Conservation (phyloP, 2,329 filamentous ascomycete species). For the Colletotrichum sublineola region DNA sequence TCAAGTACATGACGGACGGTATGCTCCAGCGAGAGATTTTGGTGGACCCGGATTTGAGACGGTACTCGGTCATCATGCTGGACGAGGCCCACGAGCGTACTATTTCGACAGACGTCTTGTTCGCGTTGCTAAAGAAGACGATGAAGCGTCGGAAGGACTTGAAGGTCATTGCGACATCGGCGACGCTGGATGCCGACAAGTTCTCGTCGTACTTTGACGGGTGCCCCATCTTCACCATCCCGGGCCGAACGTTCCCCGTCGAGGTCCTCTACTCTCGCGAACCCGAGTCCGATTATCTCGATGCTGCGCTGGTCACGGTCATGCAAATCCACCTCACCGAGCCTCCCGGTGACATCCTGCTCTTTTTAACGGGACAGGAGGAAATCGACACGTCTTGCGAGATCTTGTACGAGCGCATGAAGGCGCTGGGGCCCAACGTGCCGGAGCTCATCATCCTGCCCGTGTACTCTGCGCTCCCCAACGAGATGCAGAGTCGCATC, state of each 20-base stretch:
- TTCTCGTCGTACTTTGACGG: conserved; percentile 97
- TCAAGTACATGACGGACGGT: conserved; percentile 99
- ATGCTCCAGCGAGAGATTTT: conserved; percentile 97
- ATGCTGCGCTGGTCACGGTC: conserved; percentile 92
- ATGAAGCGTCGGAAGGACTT: conserved; percentile 87
- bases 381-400: conserved; percentile 97
- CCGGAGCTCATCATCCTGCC: conserved; percentile 94
- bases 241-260: conserved; percentile 93
- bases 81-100: conserved; percentile 98
- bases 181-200: conserved; percentile 96
- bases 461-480: conserved; percentile 94
- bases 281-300: conserved; percentile 95
- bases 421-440: conserved; percentile 88
- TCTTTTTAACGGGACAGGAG: conserved; percentile 97
- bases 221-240: conserved; percentile 96
- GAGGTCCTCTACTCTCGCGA: conserved; percentile 96
- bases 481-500: conserved; percentile 92
- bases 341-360: conserved; percentile 90
- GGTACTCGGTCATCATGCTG: conserved; percentile 97
- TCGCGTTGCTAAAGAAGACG: conserved; percentile 94
- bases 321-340: conserved; percentile 99
- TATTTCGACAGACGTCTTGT: conserved; percentile 94
- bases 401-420: conserved; percentile 95
- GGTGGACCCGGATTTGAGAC: conserved; percentile 87
- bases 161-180: conserved; percentile 96